Conservation (phyloP, 176 grass and related monocot genomes). For the Bothriochloa decipiens region DNA sequence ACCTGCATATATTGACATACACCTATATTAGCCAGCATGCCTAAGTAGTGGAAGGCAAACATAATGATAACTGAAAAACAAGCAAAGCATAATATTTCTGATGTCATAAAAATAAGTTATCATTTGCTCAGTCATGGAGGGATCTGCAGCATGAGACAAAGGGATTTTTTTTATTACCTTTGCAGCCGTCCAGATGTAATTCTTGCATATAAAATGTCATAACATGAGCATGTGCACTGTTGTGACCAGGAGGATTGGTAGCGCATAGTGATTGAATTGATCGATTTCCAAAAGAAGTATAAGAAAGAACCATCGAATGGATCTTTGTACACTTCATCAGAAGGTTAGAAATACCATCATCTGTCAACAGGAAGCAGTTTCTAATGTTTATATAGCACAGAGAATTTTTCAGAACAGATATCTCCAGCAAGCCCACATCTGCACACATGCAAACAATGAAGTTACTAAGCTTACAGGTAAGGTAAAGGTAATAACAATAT, state of each 20-base stretch:
- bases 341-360: constrained; percentile 62
- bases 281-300: constrained; percentile 57
- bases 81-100: not conserved
- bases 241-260: constrained; percentile 7
- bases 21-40: constrained; percentile 19
- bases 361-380: constrained; percentile 63
- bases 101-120: not conserved
- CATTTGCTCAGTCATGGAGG: not conserved
- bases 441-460: constrained; percentile 10
- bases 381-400: constrained; percentile 75
- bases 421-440: constrained; percentile 51
- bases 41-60: not conserved
- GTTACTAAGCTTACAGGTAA: not conserved
- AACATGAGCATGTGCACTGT: constrained; percentile 33
- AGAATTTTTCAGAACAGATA: constrained; percentile 47
- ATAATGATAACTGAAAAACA: constrained; percentile 3
- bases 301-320: constrained; percentile 64
- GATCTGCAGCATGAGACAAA: constrained; percentile 13
- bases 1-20: constrained; percentile 38
- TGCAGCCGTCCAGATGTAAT: constrained; percentile 62
- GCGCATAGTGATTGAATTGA: constrained; percentile 55
- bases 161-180: constrained; percentile 48
- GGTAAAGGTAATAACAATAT: constrained; percentile 7
- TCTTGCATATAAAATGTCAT: constrained; percentile 59
- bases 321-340: constrained; percentile 53